phyloP scores from a whole-genome alignment of 2,329 filamentous ascomycete species.

The Colletotrichum destructivum region DNA sequence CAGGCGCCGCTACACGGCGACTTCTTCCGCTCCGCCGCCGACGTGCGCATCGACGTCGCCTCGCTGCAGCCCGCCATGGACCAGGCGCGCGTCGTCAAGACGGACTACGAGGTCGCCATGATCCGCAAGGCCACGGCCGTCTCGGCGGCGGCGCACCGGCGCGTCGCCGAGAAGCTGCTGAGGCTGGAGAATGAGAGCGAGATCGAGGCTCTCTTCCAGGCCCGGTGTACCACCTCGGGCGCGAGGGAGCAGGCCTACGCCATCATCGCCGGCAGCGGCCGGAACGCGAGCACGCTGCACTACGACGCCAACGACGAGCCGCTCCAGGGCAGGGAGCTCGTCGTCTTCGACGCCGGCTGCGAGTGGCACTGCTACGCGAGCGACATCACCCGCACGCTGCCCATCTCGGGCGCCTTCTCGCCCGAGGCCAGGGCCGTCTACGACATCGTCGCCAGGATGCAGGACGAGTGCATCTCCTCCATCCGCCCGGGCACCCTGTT shows the following conservation, averaged over 20 bases:
- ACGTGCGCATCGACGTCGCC: conserved; percentile 62
- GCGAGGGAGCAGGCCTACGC: conserved; percentile 87
- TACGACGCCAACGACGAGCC: conserved; percentile 86
- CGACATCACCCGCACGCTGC: conserved; percentile 91
- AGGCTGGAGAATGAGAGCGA: conserved; percentile 83
- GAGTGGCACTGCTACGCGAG: conserved; percentile 90
- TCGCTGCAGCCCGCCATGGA: conserved; percentile 82
- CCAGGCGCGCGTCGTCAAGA: conserved; percentile 85
- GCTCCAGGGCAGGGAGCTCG: conserved; percentile 77
- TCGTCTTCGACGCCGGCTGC: conserved; percentile 90
- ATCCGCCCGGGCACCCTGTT: conserved; percentile 80
- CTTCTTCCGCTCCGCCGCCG: conserved; percentile 45
- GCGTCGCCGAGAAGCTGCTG: conserved; percentile 76
- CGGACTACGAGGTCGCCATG: conserved; percentile 86
- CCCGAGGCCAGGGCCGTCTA: conserved; percentile 82
- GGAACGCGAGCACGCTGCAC: conserved; percentile 89
- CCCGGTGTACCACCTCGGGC: conserved; percentile 79
- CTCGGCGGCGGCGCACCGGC: conserved; percentile 82
- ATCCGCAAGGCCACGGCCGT: conserved; percentile 87
- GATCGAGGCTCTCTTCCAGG: conserved; percentile 83
- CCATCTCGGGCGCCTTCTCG: conserved; percentile 78
- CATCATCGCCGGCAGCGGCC: conserved; percentile 87
- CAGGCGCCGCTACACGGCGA: conserved; percentile 55
- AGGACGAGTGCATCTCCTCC: conserved; percentile 78
- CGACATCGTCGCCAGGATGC: conserved; percentile 85